Evolutionary conservation across 2,329 filamentous ascomycete species (phyloP).

Genomic region (Fusarium brachygibbosum): DNA sequence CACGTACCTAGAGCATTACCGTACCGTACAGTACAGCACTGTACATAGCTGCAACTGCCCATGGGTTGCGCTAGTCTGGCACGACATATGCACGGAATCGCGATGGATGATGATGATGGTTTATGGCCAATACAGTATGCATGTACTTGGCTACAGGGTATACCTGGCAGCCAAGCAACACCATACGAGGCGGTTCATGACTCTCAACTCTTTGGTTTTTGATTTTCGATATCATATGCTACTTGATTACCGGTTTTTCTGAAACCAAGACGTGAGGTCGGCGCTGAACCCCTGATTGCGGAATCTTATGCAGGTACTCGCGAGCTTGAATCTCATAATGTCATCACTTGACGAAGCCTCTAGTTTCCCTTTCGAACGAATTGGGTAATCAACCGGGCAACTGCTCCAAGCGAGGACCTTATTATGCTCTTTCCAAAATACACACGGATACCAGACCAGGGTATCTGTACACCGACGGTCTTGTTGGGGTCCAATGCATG

Average conservation of each 20-base stretch:
- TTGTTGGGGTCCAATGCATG: constrained; percentile 9
- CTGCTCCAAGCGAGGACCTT: background rate
- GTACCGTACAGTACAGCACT: background rate
- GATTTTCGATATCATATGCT: constrained; percentile 1
- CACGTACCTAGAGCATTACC: background rate
- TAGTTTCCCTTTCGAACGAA: background rate
- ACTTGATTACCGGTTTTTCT: constrained; percentile 25
- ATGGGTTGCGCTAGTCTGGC: constrained; percentile 5
- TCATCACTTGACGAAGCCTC: background rate
- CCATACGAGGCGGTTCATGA: constrained; percentile 8
- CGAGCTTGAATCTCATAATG: constrained; percentile 2
- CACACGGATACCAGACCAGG: constrained; percentile 7
- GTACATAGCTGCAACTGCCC: background rate
- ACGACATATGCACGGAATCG: constrained; percentile 26
- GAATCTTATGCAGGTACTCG: constrained; percentile 37
- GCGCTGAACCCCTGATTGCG: constrained; percentile 22
- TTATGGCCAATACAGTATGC: background rate
- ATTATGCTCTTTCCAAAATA: background rate
- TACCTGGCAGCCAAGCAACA: constrained; percentile 17
- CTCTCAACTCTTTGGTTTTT: constrained; percentile 11
- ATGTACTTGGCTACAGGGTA: background rate
- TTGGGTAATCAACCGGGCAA: background rate
- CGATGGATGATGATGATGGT: constrained; percentile 41
- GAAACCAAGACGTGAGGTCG: constrained; percentile 2
- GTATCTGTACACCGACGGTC: constrained; percentile 1